Base-by-base conservation (phyloP, 116 monocot genomes). In the Dioscorea cayenensis region DNA sequence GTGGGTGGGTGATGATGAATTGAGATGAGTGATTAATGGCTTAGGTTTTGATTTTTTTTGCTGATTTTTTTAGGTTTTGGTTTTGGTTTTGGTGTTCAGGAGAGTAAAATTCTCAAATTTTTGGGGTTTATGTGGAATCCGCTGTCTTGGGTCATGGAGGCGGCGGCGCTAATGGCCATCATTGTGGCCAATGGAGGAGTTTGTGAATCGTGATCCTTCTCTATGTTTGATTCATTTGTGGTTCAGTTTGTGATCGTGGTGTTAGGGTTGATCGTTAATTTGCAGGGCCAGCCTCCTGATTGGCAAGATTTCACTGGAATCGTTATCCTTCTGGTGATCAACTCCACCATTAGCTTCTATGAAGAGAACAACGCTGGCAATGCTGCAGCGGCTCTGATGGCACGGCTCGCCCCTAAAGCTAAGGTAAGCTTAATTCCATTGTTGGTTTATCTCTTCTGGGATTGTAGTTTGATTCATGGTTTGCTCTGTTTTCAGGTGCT, bases 61-160 rank as follows among this genome's bases (percentile, higher is more conserved):
- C 13, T n/a, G 25, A 25, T 25, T 25, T 25, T 25, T 25, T 25
- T 25, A 22, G 37, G 48, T 35, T 28, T 28, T 72, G 38, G 55
- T 12, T 38, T 66, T 60, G 50, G 27, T 21, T 16, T 73, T 74
- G 36, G 7, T 43, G 36, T 78, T 61, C 86, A 96, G 96, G 96
- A 96, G 76, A 96, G 92, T 78, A 92, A 86, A 66, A 35, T 96
- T 67, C 66, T 92, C 20, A 96, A 92, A 65, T 96, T 96, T 64
- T 37, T 96, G 65, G 96, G 96, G 22, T 96, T 96, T 72, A 96
- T 96, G 96, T 96, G 96, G 96, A 96, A 96, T 66, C 96, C 96
- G 8, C 78, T 96, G n/a, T 96, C 96, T 4, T 96, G 96, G 96
- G 96, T 96, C 63, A 97, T 97, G 99, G 99, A 99, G 78, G 94